Evolutionary conservation across 2,329 filamentous ascomycete genomes (phyloP).

Genomic region (Talaromyces verruculosus): DNA sequence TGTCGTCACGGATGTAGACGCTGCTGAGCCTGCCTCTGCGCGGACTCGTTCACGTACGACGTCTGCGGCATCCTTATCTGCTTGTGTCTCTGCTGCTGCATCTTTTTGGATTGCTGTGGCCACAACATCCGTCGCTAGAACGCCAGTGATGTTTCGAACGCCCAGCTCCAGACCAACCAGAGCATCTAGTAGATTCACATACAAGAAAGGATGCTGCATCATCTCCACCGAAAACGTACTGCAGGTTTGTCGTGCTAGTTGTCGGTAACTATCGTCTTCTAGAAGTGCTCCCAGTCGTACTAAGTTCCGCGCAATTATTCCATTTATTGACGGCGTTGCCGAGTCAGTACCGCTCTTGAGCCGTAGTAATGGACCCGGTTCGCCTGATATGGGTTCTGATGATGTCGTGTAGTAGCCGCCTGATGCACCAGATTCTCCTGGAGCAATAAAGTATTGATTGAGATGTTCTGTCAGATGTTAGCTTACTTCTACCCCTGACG

Average conservation of each 20-base stretch:
- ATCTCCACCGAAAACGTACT: constrained; percentile 88
- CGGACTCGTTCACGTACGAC: constrained; percentile 31
- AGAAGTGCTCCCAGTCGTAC: constrained; percentile 73
- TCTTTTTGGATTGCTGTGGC: constrained; percentile 23
- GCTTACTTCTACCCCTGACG: not conserved
- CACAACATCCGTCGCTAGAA: constrained; percentile 42
- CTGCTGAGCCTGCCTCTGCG: constrained; percentile 34
- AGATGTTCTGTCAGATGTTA: constrained; percentile 59
- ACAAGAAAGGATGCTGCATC: constrained; percentile 89
- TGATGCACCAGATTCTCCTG: constrained; percentile 37
- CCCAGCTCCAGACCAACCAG: constrained; percentile 76
- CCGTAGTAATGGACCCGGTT: constrained; percentile 65
- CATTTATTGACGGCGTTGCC: constrained; percentile 85
- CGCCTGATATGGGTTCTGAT: constrained; percentile 58
- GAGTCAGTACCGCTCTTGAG: constrained; percentile 96
- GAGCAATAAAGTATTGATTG: constrained; percentile 74
- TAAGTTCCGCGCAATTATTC: constrained; percentile 81
- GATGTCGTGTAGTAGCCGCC: constrained; percentile 46
- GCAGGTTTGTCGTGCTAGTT: constrained; percentile 70
- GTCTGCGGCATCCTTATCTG: constrained; percentile 21
- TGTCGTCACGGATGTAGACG: constrained; percentile 35
- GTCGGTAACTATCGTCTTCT: constrained; percentile 62
- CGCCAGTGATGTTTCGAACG: constrained; percentile 59
- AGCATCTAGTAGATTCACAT: constrained; percentile 72
- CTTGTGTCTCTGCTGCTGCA: constrained; percentile 18